These are phyloP conservation scores for Sugiyamaella grinbergsii DNA, from an alignment of 1,139 yeast genomes.

Conservation along the genomic window DNA sequence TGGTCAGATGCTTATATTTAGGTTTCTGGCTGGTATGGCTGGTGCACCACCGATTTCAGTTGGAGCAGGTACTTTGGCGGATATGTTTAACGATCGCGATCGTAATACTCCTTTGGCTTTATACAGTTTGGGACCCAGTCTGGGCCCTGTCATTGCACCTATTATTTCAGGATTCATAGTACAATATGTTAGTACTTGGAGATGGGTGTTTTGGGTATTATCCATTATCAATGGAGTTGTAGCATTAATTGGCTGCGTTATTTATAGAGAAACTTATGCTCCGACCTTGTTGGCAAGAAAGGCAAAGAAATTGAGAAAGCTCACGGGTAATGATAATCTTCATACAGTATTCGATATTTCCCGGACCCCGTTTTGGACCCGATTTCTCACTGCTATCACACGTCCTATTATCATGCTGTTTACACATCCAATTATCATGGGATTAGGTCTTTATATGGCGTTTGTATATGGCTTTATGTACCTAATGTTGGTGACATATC, in stretches of 20 bases:
- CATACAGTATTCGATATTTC: conserved; percentile 60
- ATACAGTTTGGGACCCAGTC: conserved; percentile 58
- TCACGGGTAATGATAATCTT: conserved; percentile 57
- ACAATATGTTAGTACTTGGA: conserved; percentile 49
- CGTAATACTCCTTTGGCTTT: conserved; percentile 61
- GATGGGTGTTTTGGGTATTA: conserved; percentile 64
- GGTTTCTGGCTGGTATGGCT: conserved; percentile 65
- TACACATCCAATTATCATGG: conserved; percentile 64
- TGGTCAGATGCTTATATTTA: conserved; percentile 57
- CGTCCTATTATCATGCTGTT: conserved; percentile 57
- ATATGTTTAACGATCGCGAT: conserved; percentile 54
- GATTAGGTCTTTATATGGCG: conserved; percentile 63
- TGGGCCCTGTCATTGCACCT: conserved; percentile 67
- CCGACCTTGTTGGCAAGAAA: conserved; percentile 55
- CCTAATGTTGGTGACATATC: conserved; percentile 60
- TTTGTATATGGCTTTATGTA: conserved; percentile 66
- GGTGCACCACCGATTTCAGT: conserved; percentile 67
- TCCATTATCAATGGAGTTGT: conserved; percentile 56
- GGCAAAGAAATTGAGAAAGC: conserved; percentile 50
- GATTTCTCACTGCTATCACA: conserved; percentile 43
- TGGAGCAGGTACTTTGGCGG: conserved; percentile 76
- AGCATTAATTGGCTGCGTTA: conserved; percentile 49
- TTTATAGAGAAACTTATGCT: conserved; percentile 59
- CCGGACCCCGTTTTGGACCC: conserved; percentile 29
- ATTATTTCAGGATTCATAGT: conserved; percentile 59